A percentile compares a stretch with the other conserved stretches of the same genome.
Conservation (phyloP, 768 basidiomycete genomes). For the Tulasnella sp. region DNA sequence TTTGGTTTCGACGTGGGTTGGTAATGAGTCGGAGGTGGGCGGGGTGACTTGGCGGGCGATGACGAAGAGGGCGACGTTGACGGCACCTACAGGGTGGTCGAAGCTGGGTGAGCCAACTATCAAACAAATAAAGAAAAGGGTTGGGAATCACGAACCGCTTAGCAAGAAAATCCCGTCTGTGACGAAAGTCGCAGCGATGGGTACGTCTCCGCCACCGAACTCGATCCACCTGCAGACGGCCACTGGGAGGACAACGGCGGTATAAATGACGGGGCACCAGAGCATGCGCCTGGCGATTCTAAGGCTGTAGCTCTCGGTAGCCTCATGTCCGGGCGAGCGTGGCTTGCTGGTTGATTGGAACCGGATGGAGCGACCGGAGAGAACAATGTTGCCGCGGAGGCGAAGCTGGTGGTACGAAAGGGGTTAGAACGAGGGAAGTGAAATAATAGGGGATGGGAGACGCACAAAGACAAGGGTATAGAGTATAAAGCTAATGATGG, state of each 20-base stretch:
- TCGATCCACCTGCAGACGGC: constrained; percentile 11
- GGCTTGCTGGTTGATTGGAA: background rate
- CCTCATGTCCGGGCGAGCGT: background rate
- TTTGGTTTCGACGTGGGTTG: background rate
- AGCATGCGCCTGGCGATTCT: constrained; percentile 22
- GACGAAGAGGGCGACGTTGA: constrained; percentile 14
- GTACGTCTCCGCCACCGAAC: background rate
- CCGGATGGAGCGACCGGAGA: background rate
- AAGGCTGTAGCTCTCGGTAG: background rate
- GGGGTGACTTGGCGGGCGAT: constrained; percentile 4
- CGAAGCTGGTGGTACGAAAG: background rate
- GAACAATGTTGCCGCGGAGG: constrained; percentile 24
- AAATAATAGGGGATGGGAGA: background rate
- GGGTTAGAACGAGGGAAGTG: background rate
- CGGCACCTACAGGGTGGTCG: background rate
- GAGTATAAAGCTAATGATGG: constrained; percentile 15
- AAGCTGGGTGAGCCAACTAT: background rate
- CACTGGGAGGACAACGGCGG: constrained; percentile 2
- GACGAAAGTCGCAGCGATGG: background rate
- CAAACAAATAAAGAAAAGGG: background rate
- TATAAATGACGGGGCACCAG: constrained; percentile 21
- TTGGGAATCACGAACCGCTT: background rate
- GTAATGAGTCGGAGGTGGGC: background rate
- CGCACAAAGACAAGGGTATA: constrained; percentile 17
- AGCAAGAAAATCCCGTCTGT: constrained; percentile 11